These are phyloP conservation scores for Simplicillium aogashimaense DNA, from an alignment of 2,329 filamentous ascomycete species.

Conservation along the genomic window DNA sequence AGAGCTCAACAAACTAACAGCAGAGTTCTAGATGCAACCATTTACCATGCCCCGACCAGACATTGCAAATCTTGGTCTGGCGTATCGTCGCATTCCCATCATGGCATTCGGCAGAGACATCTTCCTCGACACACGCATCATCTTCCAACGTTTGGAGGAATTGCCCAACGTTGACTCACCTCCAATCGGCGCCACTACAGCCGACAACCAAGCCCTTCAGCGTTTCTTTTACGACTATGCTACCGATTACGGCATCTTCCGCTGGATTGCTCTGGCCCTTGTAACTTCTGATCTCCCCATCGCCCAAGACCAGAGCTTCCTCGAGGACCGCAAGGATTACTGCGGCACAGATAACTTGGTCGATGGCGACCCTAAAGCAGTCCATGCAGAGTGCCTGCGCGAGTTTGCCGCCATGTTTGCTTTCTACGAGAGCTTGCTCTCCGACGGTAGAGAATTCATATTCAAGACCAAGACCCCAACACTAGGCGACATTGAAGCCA, in stretches of 20 bases:
- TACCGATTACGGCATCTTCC: constrained; percentile 49
- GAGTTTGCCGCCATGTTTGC: constrained; percentile 44
- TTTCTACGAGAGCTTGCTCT: constrained; percentile 52
- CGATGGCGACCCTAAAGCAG: constrained; percentile 4
- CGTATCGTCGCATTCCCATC: constrained; percentile 61
- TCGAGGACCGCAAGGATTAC: constrained; percentile 41
- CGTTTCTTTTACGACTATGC: constrained; percentile 46
- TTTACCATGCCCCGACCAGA: constrained; percentile 56
- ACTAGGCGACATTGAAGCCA: constrained; percentile 58
- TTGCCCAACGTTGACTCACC: constrained; percentile 34
- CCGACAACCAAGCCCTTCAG: constrained; percentile 35
- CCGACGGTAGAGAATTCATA: constrained; percentile 58
- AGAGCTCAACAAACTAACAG: neutral
- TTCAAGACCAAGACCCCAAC: constrained; percentile 39
- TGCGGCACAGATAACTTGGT: neutral
- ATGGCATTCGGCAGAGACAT: constrained; percentile 56
- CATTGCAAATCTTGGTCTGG: constrained; percentile 47
- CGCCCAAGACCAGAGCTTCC: constrained; percentile 47
- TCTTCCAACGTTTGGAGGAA: constrained; percentile 53
- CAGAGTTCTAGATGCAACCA: constrained; percentile 48
- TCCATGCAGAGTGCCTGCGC: constrained; percentile 43
- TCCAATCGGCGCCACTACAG: constrained; percentile 22
- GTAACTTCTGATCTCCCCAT: constrained; percentile 39
- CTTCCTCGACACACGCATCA: constrained; percentile 61
- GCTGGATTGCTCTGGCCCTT: constrained; percentile 41